Conservation (phyloP, 805 yeast species). For the Candida quercuum region DNA sequence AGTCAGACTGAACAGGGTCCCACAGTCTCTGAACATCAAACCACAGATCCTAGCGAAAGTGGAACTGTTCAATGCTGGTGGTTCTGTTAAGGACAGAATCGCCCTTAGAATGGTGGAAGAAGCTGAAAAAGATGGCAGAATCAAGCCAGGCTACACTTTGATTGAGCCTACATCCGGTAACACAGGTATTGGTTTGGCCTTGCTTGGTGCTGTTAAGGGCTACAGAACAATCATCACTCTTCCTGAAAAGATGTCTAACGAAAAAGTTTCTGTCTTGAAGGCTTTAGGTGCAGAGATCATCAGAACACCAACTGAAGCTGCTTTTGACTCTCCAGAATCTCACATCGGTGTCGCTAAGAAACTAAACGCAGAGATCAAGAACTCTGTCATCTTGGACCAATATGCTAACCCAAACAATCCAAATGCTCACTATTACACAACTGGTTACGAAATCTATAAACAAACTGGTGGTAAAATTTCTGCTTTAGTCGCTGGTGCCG, state of each 20-base stretch:
- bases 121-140: constrained; percentile 72
- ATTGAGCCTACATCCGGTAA: constrained; percentile 91
- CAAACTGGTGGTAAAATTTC: constrained; percentile 69
- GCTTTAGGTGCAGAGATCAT: constrained; percentile 89
- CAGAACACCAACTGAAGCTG: constrained; percentile 89
- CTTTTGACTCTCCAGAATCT: constrained; percentile 89
- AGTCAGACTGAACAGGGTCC: constrained; percentile 68
- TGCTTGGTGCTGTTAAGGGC: constrained; percentile 82
- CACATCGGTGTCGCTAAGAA: constrained; percentile 85
- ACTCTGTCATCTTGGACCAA: constrained; percentile 80
- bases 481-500: constrained; percentile 86
- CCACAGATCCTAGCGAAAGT: constrained; percentile 70
- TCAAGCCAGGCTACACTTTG: constrained; percentile 80
- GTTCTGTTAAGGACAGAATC: constrained; percentile 85
- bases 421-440: constrained; percentile 75
- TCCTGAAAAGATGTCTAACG: constrained; percentile 91
- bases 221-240: constrained; percentile 82
- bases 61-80: constrained; percentile 84
- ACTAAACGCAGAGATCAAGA: constrained; percentile 77
- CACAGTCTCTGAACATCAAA: constrained; percentile 69
- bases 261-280: constrained; percentile 80
- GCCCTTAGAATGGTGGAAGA: constrained; percentile 83
- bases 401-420: constrained; percentile 78
- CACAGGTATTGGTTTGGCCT: constrained; percentile 90
- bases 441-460: constrained; percentile 82